A percentile compares a stretch with the other conserved stretches of the same genome.
These are phyloP conservation scores for Sporisorium graminicola DNA, from an alignment of 1,284 basidiomycete genomes.

Conservation along the genomic window DNA sequence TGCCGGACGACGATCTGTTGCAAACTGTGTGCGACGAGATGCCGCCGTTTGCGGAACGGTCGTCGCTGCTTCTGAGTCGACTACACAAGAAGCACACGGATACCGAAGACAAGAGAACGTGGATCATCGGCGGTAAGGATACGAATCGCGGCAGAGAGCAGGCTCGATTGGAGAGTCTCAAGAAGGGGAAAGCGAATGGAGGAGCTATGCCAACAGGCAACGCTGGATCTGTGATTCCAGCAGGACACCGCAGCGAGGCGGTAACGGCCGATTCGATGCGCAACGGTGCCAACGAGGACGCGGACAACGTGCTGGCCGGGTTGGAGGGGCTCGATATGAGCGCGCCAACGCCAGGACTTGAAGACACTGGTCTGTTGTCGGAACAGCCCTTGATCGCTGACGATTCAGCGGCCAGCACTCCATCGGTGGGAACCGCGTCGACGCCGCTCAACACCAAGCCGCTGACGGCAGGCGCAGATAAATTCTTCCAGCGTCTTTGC, in stretches of 20 bases:
- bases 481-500: slow-evolving; percentile 87
- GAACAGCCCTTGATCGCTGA: slow-evolving; percentile 39
- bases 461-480: slow-evolving; percentile 70
- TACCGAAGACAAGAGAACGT: slow-evolving; percentile 84
- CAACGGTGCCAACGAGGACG: slow-evolving; percentile 36
- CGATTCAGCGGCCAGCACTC: slow-evolving; percentile 18
- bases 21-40: slow-evolving; percentile 98
- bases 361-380: slow-evolving; percentile 28
- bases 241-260: slow-evolving; percentile 43
- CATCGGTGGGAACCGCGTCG: slow-evolving; percentile 36
- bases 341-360: slow-evolving; percentile 58
- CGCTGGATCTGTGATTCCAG: slow-evolving; percentile 54
- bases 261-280: slow-evolving; percentile 54
- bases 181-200: slow-evolving; percentile 66
- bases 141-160: slow-evolving; percentile 81
- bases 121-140: slow-evolving; percentile 94
- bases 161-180: slow-evolving; percentile 74
- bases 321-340: slow-evolving; percentile 85
- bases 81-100: slow-evolving; percentile 89
- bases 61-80: slow-evolving; percentile 83
- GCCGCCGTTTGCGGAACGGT: slow-evolving; percentile 95
- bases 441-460: slow-evolving; percentile 22
- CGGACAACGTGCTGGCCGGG: slow-evolving; percentile 79
- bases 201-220: slow-evolving; percentile 63
- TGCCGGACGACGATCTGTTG: slow-evolving; percentile 84